Conservation (phyloP, 2,329 filamentous ascomycete genomes). For the Penicillium sp. region DNA sequence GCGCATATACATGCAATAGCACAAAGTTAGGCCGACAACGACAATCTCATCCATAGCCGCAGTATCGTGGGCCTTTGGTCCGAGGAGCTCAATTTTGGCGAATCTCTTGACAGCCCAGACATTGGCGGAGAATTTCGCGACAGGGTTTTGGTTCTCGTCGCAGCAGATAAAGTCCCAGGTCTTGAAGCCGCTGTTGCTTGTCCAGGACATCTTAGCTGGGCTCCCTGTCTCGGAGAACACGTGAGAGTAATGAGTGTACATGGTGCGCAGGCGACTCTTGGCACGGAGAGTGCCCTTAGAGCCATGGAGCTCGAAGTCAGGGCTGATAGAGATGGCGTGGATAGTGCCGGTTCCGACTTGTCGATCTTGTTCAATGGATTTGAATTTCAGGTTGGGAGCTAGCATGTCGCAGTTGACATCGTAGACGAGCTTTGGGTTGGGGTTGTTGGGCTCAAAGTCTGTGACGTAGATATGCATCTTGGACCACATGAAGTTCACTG, state of each 20-base stretch:
- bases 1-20: slow-evolving; percentile 16
- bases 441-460: slow-evolving; percentile 13
- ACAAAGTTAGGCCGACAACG: slow-evolving; percentile 29
- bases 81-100: slow-evolving; percentile 29
- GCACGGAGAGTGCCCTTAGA: slow-evolving; percentile 23
- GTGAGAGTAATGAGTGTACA: slow-evolving; percentile 28
- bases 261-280: slow-evolving; percentile 26
- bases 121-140: slow-evolving; percentile 29
- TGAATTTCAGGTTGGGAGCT: slow-evolving; percentile 23
- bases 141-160: slow-evolving; percentile 26
- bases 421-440: slow-evolving; percentile 20
- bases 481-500: slow-evolving; percentile 30
- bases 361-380: slow-evolving; percentile 9
- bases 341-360: slow-evolving; percentile 26
- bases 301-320: slow-evolving; percentile 26
- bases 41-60: slow-evolving; percentile 30
- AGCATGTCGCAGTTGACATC: slow-evolving; percentile 15
- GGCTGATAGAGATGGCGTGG: slow-evolving; percentile 25
- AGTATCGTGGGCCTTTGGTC: slow-evolving; percentile 12
- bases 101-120: slow-evolving; percentile 28
- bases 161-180: slow-evolving; percentile 34
- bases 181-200: slow-evolving; percentile 26
- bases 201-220: slow-evolving; percentile 30
- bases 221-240: slow-evolving; percentile 16
- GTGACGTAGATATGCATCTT: slow-evolving; percentile 24